Percentiles rank a stretch among this genome's conserved stretches.
Conservation (phyloP, 1,284 basidiomycete genomes). For the Cutaneotrichosporon spelunceum region DNA sequence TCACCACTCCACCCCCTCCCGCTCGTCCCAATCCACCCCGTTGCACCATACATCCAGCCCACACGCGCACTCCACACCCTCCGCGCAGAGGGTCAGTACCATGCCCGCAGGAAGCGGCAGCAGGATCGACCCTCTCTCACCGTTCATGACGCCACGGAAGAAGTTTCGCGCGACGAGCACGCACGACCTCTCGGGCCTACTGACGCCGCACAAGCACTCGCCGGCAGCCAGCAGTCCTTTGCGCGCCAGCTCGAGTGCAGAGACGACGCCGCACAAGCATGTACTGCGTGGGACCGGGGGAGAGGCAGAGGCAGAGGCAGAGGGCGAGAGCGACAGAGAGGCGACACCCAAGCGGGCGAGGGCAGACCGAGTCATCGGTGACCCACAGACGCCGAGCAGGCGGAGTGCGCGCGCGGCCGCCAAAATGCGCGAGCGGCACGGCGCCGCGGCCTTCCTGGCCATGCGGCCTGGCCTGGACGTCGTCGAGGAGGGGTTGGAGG, state of each 20-base stretch:
- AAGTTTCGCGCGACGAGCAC: conserved; percentile 33
- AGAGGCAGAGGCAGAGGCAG: conserved; percentile 18
- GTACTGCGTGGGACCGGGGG: no score
- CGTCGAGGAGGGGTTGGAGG: conserved; percentile 14
- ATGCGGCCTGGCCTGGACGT: conserved; percentile 29
- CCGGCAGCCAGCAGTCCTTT: conserved; percentile 25
- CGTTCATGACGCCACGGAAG: conserved; percentile 40
- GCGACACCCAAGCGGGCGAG: conserved; percentile 14
- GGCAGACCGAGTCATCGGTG: neutral
- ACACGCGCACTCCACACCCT: neutral
- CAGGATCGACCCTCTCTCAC: conserved; percentile 8
- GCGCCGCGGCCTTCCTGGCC: conserved; percentile 39
- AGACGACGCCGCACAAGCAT: conserved; percentile 4
- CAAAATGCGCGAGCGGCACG: conserved; percentile 20
- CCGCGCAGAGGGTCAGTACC: conserved; percentile 8
- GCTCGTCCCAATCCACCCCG: neutral
- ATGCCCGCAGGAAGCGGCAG: neutral
- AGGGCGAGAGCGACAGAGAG: conserved; percentile 21
- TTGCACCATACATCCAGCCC: neutral
- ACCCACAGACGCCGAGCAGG: neutral
- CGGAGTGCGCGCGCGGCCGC: conserved; percentile 1
- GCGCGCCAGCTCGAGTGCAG: neutral
- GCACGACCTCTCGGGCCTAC: conserved; percentile 31
- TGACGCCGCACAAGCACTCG: conserved; percentile 25
- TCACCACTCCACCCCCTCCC: no score